Conservation (phyloP, 2,329 filamentous ascomycete genomes). For the Rhexocercosporidium sp. region DNA sequence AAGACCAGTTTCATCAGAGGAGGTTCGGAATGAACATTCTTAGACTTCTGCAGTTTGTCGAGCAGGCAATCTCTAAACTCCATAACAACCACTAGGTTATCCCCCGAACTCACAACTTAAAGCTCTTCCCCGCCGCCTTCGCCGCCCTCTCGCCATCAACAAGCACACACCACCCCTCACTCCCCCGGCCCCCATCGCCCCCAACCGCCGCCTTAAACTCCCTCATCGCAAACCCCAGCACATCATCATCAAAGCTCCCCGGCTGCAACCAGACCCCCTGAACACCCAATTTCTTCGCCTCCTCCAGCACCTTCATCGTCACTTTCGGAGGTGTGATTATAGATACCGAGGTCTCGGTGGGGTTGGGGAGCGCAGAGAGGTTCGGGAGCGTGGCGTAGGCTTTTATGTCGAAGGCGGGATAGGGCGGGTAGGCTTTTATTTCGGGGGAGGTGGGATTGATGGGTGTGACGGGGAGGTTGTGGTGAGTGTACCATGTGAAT, state of each 20-base stretch:
- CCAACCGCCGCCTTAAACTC: slow-evolving; percentile 77
- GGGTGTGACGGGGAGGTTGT: slow-evolving; percentile 77
- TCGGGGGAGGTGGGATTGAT: slow-evolving; percentile 76
- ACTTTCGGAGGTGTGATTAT: slow-evolving; percentile 86
- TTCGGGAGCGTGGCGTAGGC: slow-evolving; percentile 56
- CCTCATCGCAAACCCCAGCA: slow-evolving; percentile 69
- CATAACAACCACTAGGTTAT: too few species aligned
- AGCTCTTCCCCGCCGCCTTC: slow-evolving; percentile 54
- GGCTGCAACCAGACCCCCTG: slow-evolving; percentile 88
- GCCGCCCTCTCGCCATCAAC: slow-evolving; percentile 78
- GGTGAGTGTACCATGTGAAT: slow-evolving; percentile 85
- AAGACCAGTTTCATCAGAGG: too few species aligned
- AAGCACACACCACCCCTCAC: slow-evolving; percentile 85
- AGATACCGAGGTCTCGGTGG: slow-evolving; percentile 75
- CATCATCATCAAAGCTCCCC: slow-evolving; percentile 80
- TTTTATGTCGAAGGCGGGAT: slow-evolving; percentile 45
- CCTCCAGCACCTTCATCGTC: slow-evolving; percentile 72
- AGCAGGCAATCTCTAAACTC: not conserved
- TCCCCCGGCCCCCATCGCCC: slow-evolving; percentile 65
- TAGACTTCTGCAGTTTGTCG: not conserved
- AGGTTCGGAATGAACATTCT: too few species aligned
- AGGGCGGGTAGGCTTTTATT: slow-evolving; percentile 59
- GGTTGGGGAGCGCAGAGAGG: slow-evolving; percentile 67
- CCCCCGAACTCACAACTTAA: slow-evolving; percentile 32
- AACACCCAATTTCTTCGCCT: slow-evolving; percentile 73